These are phyloP conservation scores for Tylopilus sp. DNA, from an alignment of 1,284 basidiomycete genomes.

Conservation along the genomic window DNA sequence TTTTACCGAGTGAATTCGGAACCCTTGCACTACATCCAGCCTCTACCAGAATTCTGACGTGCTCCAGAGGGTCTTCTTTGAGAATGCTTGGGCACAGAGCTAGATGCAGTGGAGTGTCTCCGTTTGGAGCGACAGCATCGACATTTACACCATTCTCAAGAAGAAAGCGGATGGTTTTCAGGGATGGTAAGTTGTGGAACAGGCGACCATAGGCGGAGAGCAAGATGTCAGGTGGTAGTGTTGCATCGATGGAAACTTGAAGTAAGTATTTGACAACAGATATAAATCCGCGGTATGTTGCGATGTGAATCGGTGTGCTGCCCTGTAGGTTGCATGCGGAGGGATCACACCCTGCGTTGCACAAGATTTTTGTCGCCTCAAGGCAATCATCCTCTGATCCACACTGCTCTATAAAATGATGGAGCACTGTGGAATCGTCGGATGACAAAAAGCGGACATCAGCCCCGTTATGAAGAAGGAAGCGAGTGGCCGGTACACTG, in stretches of 20 bases:
- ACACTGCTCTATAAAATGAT: no score
- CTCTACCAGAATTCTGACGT: not conserved
- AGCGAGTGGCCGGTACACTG: not conserved
- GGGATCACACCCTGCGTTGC: no score
- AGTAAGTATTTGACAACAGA: constrained; percentile 3
- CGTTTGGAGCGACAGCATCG: not conserved
- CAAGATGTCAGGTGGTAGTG: constrained; percentile 15
- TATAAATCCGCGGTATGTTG: not conserved
- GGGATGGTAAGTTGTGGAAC: not conserved
- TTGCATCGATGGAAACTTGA: not conserved
- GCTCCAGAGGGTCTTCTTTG: not conserved
- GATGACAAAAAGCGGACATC: no score
- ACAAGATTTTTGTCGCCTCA: no score
- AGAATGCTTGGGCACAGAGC: not conserved
- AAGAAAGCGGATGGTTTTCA: not conserved
- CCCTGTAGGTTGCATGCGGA: no score
- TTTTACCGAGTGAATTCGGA: no score
- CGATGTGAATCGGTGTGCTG: no score
- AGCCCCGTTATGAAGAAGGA: not conserved
- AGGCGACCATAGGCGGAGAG: not conserved
- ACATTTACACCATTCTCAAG: constrained; percentile 5
- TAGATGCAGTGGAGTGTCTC: no score
- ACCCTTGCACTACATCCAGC: not conserved
- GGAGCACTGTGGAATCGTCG: constrained; percentile 10
- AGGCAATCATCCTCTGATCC: no score